Conservation (phyloP, 108 stramenopile genomes). For the Cyclostephanos invisitatus region DNA sequence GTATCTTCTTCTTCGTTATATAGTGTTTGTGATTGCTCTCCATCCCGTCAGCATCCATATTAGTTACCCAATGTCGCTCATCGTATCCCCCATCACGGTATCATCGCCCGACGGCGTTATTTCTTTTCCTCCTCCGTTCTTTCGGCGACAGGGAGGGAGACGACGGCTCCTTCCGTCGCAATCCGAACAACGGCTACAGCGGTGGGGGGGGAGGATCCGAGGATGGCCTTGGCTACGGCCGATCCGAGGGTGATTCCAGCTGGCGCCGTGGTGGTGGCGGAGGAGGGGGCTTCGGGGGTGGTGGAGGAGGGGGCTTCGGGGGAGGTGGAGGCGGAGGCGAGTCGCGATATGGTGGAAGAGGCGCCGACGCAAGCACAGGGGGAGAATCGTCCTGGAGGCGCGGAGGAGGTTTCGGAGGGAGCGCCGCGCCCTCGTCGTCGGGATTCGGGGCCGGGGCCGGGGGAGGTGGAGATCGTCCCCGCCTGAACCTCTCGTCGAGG, state of each 20-base stretch:
- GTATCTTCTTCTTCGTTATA: not conserved
- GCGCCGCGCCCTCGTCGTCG: too few species aligned
- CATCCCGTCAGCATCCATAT: not conserved
- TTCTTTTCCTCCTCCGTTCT: not conserved
- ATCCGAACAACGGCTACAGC: conserved; percentile 35
- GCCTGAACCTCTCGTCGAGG: conserved; percentile 62
- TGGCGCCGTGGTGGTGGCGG: conserved; percentile 53
- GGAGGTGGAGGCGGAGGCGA: conserved; percentile 46
- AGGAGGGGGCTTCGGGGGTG: conserved; percentile 22
- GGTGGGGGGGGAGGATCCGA: not conserved
- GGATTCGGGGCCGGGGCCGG: conserved; percentile 16
- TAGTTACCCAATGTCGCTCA: not conserved
- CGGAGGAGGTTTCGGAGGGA: conserved; percentile 43
- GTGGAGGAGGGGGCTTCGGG: conserved; percentile 29
- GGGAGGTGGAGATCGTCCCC: conserved; percentile 58
- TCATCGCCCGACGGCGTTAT: not conserved
- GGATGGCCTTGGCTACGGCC: conserved; percentile 28
- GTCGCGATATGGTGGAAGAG: conserved; percentile 26
- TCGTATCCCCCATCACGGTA: not conserved
- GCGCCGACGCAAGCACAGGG: conserved; percentile 1
- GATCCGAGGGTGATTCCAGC: conserved; percentile 50
- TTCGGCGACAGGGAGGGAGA: conserved; percentile 55
- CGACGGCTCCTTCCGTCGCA: conserved; percentile 67
- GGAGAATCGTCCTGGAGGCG: conserved; percentile 16
- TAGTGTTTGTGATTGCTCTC: not conserved